phyloP scores from a whole-genome alignment of 176 grass and related monocot genomes.

The Rhynchospora breviuscula region DNA sequence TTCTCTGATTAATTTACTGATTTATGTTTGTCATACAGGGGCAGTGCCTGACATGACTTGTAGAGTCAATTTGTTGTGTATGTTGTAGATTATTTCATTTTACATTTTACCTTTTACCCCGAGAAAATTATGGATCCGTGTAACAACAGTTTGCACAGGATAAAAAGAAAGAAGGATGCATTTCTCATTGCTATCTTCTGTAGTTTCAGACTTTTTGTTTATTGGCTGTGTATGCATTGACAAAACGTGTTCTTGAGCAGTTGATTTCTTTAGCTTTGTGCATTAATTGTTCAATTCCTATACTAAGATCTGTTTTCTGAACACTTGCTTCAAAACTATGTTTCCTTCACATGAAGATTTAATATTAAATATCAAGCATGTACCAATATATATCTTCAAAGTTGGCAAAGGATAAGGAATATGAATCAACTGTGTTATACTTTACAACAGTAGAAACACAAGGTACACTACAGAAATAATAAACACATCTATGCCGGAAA shows the following conservation, averaged over 20 bases:
- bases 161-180: constrained; percentile 13
- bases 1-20: constrained; percentile 51
- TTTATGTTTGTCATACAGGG: constrained; percentile 51
- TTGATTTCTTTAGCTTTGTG: background rate
- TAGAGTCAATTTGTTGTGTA: constrained; percentile 26
- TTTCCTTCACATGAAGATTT: background rate
- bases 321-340: background rate
- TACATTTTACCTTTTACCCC: constrained; percentile 3
- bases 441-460: background rate
- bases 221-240: background rate
- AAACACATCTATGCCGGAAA: background rate
- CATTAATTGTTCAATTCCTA: constrained; percentile 6
- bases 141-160: constrained; percentile 14
- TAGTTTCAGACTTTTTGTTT: constrained; percentile 20
- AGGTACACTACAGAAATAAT: background rate
- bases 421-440: background rate
- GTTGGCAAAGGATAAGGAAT: background rate
- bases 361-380: background rate
- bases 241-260: background rate
- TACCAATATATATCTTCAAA: background rate
- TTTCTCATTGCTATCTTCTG: constrained; percentile 25
- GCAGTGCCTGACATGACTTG: background rate
- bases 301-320: background rate
- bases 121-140: constrained; percentile 1
- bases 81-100: constrained; percentile 29